Conservation (phyloP, 164 flowering plant genomes). For the grape (Vitis vinifera) region ASM3070453v1 NC_081819.1:23399501-23400000, state of each 20-base stretch:
- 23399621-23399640: too few species aligned
- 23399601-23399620: too few species aligned
- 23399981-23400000: not conserved
- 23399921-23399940: too few species aligned
- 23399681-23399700: conserved; percentile 24
- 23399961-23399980: not conserved
- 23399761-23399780: conserved; percentile 24
- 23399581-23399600: too few species aligned
- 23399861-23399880: conserved; percentile 66
- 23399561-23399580: too few species aligned
- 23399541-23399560: too few species aligned
- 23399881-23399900: conserved; percentile 72
- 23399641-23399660: conserved; percentile 8
- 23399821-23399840: conserved; percentile 40
- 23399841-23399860: conserved; percentile 52
- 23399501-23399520: too few species aligned
- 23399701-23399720: conserved; percentile 35
- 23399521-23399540: too few species aligned
- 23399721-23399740: conserved; percentile 47
- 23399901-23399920: conserved; percentile 26
- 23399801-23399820: conserved; percentile 48
- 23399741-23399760: conserved; percentile 34
- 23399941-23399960: too few species aligned
- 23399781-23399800: conserved; percentile 41
- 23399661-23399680: conserved; percentile 49